Evolutionary conservation across 2,329 filamentous ascomycete genomes (phyloP), one percentile per base, ranked within the genome.

Genomic region (Colletotrichum higginsianum): DNA sequence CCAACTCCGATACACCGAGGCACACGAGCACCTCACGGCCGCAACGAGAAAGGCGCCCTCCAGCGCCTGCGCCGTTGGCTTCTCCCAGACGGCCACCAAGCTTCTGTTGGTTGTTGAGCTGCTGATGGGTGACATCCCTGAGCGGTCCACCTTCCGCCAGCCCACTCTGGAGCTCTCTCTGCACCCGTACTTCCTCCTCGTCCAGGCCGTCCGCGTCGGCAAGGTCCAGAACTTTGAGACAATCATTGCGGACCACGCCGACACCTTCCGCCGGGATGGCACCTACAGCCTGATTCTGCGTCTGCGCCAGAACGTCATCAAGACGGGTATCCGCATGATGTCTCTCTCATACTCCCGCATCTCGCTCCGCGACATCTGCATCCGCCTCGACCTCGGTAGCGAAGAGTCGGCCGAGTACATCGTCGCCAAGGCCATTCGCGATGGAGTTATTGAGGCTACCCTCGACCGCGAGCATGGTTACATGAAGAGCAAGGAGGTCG

Each of bases 321-420:
- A 98, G 88, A 99, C 96, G 4, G 96, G 96, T 75, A 98, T 99
- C 75, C 94, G 96, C 77, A 98, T 98, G 95, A 97, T 99, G 90
- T 98, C 96, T 50, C 87, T 99, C 75, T 98, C 95, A 23, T 99
- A 99, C 86, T 98, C 96, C 72, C 94, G 96, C 74, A 99, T 99
- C 79, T 98, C 96, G 1, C 89, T 99, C 67, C 93, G 96, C 70
- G 96, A 99, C 80, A 99, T 99, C 76, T 99, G 96, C 85, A 95
- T 98, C 71, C 94, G 96, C 58, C 88, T 99, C 61, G 95, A 97
- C 63, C 87, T 99, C 12, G 94, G 96, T 75, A 97, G 94, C 77
- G 96, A 99, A 82, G 96, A 99, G 86, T 98, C 94, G 52, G 96
- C 96, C 13, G 96, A 99, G 85, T 99, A 99, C 83, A 99, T 99